Evolutionary conservation across 495 filamentous ascomycete species (phyloP).

Genomic region (Aspergillus wentii): DNA sequence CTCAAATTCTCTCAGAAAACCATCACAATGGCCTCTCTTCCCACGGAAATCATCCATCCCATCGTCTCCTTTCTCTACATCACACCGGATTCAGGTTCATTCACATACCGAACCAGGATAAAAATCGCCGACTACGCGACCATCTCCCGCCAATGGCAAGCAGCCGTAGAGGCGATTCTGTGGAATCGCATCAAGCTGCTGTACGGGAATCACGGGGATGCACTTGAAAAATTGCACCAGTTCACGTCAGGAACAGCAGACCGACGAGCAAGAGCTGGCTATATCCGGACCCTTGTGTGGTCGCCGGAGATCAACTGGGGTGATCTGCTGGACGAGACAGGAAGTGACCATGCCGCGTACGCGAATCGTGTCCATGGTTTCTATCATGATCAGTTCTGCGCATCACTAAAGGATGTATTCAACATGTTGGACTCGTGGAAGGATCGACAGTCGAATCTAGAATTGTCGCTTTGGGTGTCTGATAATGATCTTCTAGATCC

Average conservation of each 20-base stretch:
- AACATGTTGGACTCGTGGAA: neutral
- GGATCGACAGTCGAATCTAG: neutral
- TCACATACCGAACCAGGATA: neutral
- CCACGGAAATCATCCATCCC: neutral
- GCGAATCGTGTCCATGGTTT: neutral
- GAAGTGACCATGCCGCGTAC: neutral
- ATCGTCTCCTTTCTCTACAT: neutral
- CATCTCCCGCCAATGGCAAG: slow-evolving; percentile 2
- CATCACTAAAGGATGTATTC: neutral
- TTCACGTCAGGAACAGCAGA: neutral
- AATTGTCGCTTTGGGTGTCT: neutral
- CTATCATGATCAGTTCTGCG: neutral
- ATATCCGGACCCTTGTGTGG: slow-evolving; percentile 1
- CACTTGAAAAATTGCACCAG: neutral
- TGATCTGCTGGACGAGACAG: neutral
- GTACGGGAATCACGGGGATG: neutral
- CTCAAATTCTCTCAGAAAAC: too few species aligned
- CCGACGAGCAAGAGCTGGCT: slow-evolving; percentile 1
- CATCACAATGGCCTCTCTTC: neutral
- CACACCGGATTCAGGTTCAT: neutral
- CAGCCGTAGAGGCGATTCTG: neutral
- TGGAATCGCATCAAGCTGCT: neutral
- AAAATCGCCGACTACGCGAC: slow-evolving; percentile 1
- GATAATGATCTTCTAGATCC: slow-evolving; percentile 1
- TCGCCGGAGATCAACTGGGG: neutral